Percentiles rank a stretch among this genome's conserved stretches.
Evolutionary conservation across 2,329 filamentous ascomycete species (phyloP).

Genomic region (Davidsoniella virescens): DNA sequence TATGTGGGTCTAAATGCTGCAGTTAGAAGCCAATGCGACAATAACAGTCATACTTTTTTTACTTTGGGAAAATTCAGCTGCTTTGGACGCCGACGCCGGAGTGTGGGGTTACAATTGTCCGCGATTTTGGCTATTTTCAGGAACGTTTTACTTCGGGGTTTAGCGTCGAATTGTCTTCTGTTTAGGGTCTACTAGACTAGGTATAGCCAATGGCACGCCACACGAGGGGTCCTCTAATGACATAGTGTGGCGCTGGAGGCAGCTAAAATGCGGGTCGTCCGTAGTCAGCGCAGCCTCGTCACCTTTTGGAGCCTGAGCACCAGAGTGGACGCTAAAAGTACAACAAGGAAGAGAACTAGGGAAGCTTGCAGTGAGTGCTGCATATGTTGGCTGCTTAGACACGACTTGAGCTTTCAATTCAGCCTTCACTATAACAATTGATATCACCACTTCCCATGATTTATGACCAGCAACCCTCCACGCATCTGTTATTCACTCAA

Average conservation of each 20-base stretch:
- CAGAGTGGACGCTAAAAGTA: not conserved
- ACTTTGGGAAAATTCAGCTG: not conserved
- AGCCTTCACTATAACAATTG: not conserved
- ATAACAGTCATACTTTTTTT: not conserved
- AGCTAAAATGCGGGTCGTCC: conserved; percentile 3
- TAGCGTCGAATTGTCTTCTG: not conserved
- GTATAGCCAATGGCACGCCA: not conserved
- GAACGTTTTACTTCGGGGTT: not conserved
- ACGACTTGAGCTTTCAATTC: not conserved
- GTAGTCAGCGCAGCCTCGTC: conserved; percentile 9
- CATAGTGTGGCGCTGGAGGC: conserved; percentile 5
- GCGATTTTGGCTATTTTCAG: no score
- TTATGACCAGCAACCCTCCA: not conserved
- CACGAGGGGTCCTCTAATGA: conserved; percentile 6
- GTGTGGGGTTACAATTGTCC: not conserved
- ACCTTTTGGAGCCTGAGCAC: conserved; percentile 11
- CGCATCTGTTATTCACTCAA: not conserved
- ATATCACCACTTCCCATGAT: conserved; percentile 1
- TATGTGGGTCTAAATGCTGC: conserved; percentile 1
- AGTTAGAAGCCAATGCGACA: not conserved
- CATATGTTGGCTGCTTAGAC: no score
- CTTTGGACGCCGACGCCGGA: conserved; percentile 7
- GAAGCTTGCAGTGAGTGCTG: not conserved
- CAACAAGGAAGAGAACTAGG: not conserved
- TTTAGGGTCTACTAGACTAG: no score